These are phyloP conservation scores for Aspergillus piperis DNA, from an alignment of 2,329 filamentous ascomycete species.

Conservation along the genomic window DNA sequence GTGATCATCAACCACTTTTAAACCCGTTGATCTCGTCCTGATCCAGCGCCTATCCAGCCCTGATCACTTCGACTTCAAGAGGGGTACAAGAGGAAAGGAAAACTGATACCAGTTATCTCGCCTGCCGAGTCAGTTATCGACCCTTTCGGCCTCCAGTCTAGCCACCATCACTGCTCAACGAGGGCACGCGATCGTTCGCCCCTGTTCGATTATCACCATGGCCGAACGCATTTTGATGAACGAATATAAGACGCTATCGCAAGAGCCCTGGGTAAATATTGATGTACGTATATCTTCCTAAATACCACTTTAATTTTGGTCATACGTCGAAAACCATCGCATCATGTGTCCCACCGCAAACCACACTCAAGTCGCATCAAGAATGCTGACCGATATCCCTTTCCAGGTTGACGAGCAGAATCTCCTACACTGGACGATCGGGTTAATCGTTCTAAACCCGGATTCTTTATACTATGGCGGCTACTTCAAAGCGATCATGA, in stretches of 20 bases:
- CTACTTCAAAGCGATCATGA: conserved; percentile 89
- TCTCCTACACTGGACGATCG: conserved; percentile 83
- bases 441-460: conserved; percentile 87
- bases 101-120: neutral
- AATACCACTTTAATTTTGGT: neutral
- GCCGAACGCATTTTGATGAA: conserved; percentile 85
- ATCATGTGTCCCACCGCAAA: neutral
- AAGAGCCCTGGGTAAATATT: conserved; percentile 93
- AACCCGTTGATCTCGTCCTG: neutral
- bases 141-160: neutral
- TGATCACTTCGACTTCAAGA: neutral
- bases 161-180: neutral
- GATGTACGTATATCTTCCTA: conserved; percentile 58
- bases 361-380: neutral
- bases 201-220: conserved; percentile 32
- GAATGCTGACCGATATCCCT: neutral
- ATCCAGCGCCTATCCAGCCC: neutral
- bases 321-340: neutral
- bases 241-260: conserved; percentile 77
- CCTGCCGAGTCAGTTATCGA: neutral
- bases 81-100: too few species aligned
- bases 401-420: conserved; percentile 73
- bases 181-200: conserved; percentile 3
- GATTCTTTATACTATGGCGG: conserved; percentile 91
- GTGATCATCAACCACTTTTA: conserved; percentile 1